phyloP scores from a whole-genome alignment of 805 yeast genomes.

The Teunomyces gatunensis region DNA sequence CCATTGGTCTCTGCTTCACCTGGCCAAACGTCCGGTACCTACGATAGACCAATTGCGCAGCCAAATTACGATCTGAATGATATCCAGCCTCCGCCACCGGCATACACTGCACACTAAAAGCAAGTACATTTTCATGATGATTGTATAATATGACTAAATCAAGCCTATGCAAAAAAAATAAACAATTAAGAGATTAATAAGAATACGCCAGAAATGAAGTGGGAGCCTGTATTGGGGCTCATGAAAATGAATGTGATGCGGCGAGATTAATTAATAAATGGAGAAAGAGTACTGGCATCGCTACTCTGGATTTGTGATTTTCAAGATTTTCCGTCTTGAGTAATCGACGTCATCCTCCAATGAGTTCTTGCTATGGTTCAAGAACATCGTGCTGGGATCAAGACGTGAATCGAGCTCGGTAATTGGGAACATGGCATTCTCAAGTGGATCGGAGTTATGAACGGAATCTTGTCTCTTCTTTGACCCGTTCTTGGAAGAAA shows the following conservation, averaged over 20 bases:
- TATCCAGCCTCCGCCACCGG: neutral
- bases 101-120: conserved; percentile 1
- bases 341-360: conserved; percentile 59
- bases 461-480: conserved; percentile 7
- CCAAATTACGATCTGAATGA: neutral
- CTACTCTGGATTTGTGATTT: conserved; percentile 47
- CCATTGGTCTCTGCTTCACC: neutral
- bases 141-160: conserved; percentile 1
- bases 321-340: conserved; percentile 47
- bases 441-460: conserved; percentile 4
- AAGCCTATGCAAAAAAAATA: neutral
- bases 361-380: conserved; percentile 42
- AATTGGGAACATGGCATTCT: conserved; percentile 18
- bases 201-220: neutral
- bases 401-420: conserved; percentile 49
- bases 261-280: neutral
- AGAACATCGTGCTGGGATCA: conserved; percentile 52
- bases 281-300: neutral
- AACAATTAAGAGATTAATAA: neutral
- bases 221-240: neutral
- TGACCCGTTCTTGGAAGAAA: conserved; percentile 7
- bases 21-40: no score
- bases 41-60: neutral
- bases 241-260: neutral
- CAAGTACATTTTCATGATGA: neutral